Conservation (phyloP, 768 basidiomycete species). For the Lentinula sp. region DNA sequence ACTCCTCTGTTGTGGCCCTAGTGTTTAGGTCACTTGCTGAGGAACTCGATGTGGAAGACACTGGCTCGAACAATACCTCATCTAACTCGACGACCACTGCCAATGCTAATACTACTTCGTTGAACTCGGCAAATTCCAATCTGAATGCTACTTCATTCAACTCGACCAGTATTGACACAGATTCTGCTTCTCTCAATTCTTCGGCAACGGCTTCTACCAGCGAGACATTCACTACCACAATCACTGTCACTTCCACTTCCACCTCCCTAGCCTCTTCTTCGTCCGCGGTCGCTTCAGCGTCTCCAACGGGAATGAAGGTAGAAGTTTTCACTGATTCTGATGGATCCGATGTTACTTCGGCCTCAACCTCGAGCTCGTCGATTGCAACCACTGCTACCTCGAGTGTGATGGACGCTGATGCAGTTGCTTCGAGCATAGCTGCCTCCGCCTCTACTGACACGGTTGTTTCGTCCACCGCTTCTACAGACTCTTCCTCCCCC, state of each 20-base stretch:
- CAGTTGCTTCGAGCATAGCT: conserved; percentile 1
- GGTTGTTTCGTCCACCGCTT: background rate
- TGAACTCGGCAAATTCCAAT: background rate
- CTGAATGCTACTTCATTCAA: background rate
- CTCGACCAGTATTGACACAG: background rate
- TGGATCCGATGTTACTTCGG: background rate
- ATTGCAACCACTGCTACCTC: background rate
- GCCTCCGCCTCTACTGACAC: background rate
- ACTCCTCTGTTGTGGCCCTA: background rate
- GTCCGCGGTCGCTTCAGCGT: background rate
- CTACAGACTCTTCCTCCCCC: background rate
- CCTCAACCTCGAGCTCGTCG: background rate
- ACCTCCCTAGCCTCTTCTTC: background rate
- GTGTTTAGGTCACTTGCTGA: background rate
- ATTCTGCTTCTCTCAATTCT: background rate
- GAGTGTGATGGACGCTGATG: background rate
- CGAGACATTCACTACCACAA: background rate
- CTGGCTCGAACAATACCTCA: background rate
- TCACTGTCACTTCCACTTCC: background rate
- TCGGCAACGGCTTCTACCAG: background rate
- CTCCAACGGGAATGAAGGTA: background rate
- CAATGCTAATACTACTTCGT: background rate
- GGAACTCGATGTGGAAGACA: background rate
- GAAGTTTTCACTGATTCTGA: conserved; percentile 1
- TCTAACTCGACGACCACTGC: background rate